Evolutionary conservation across 352 stramenopile genomes (phyloP), one percentile per base, ranked within the genome.

Genomic region (Globisporangium nagaii): DNA sequence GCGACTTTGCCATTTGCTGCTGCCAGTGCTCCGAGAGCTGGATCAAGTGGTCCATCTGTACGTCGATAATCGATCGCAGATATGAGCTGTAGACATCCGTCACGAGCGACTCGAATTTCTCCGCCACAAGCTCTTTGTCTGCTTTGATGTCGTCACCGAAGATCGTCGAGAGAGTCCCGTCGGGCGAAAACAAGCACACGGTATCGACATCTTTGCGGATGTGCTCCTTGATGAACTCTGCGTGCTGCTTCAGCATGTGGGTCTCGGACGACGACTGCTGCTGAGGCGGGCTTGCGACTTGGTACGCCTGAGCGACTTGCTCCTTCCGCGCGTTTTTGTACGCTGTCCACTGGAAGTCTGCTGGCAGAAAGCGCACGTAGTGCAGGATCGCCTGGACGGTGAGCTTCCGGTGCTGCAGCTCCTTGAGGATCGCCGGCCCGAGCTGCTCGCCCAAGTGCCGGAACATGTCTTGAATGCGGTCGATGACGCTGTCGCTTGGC

Each of bases 401-500:
- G 20, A 90, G 68, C 20, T 81, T 79, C 4, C 79, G 68, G 12
- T 74, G 65, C 19, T 71, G 53, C 17, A 90, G 34, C 28, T 90
- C 77, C 31, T 77, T 71, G 6, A 86, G 42, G 30, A 88, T 83
- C 11, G 68, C 48, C 0, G 62, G 50, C 3, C 68, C 68, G 3
- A 90, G 66, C 34, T 69, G 56, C 20, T 70, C 67, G 28, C 80
- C 77, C 36, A 90, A 63, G 51, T 73, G 49, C 34, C 70, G 73
- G 44, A 90, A 90, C 75, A 88, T 80, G 30, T 85, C 74, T 31
- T 90, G 71, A 58, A 90, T 86, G 17, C 70, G 68, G 36, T 88
- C 74, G 12, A 85, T 65, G 10, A 77, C 58, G 34, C 55, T 65
- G 15, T 85, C 71, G 49, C 70, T 82, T 12, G 57, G 35, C n/a